Evolutionary conservation across 345 rosid species (phyloP), one percentile per base, ranked within the genome.

Genomic region (Citrus unshiu): DNA sequence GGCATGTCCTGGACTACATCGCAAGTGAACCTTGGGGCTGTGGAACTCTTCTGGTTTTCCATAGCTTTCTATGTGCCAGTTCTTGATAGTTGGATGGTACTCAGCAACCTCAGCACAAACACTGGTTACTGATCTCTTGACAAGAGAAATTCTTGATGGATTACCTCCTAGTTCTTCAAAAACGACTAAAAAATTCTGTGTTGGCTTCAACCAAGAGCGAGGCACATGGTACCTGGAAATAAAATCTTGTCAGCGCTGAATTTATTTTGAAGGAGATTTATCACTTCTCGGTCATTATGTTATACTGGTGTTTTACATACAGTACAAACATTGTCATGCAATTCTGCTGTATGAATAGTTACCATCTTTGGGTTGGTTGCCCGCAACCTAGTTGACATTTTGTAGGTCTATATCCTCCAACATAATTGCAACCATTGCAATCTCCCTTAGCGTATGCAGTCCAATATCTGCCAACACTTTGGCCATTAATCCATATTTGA

Each of bases 161-260:
- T 90, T 83, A 76, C 99, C 98, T 76, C 98, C 99, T 46, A 95
- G 96, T 81, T 95, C 99, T 88, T 95, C 99, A n/a, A 95, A 93
- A 66, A 94, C 30, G 4, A 95, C 98, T 83, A 95, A 80, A 49
- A 95, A 89, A 80, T 95, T 94, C n/a, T 94, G 88, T 32, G 89
- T 87, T 24, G 97, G 95, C 75, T 94, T 92, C 89, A 95, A 82
- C 98, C 98, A 95, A 64, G 97, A 88, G 49, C 95, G 88, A 12
- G 98, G 99, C 67, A 95, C 90, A 43, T 95, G 99, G 83, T 95
- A 95, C 96, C 96, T 92, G 81, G 57, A 81, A 78, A 86, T 21
- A 46, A 51, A 60, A 39, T 25, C 39, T 70, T 35, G 63, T 79
- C 34, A 75, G 39, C 8, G 35, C 56, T 75, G 46, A 77, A 80